A percentile compares a stretch with the other conserved stretches of the same genome.
Conservation (phyloP, 208 protist species). For the Trypanosoma congolense region DNA sequence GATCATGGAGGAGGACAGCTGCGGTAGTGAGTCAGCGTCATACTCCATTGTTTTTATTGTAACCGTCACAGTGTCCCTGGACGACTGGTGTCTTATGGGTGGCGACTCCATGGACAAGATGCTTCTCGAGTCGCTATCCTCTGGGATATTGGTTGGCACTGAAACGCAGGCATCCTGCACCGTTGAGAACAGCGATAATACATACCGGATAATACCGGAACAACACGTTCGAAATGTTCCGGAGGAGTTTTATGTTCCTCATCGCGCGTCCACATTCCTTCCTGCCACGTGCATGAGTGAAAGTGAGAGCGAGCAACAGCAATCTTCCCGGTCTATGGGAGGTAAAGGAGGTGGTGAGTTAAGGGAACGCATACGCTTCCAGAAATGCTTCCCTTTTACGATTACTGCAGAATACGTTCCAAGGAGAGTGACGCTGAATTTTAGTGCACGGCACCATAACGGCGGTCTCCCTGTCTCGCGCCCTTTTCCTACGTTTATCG, state of each 20-base stretch:
- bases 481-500: constrained; percentile 29
- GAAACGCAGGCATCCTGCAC: constrained; percentile 55
- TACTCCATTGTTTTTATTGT: constrained; percentile 64
- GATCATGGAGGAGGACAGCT: constrained; percentile 6
- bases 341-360: not conserved
- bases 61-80: constrained; percentile 55
- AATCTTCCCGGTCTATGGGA: not conserved
- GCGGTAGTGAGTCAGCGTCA: not conserved
- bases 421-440: constrained; percentile 49
- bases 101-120: constrained; percentile 60
- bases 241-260: constrained; percentile 9
- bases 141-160: constrained; percentile 53
- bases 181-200: constrained; percentile 27
- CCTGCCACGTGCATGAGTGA: constrained; percentile 7
- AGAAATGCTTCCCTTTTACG: constrained; percentile 57
- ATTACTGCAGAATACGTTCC: constrained; percentile 42
- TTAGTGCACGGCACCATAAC: constrained; percentile 48
- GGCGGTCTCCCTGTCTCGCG: constrained; percentile 15
- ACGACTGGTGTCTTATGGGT: constrained; percentile 64
- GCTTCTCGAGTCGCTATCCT: constrained; percentile 64
- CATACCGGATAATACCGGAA: constrained; percentile 15
- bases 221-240: constrained; percentile 5
- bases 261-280: not conserved
- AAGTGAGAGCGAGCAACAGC: constrained; percentile 18
- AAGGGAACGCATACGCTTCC: constrained; percentile 37